Conservation (phyloP, 306 rosid species). For the Gastrolobium villosum region DNA sequence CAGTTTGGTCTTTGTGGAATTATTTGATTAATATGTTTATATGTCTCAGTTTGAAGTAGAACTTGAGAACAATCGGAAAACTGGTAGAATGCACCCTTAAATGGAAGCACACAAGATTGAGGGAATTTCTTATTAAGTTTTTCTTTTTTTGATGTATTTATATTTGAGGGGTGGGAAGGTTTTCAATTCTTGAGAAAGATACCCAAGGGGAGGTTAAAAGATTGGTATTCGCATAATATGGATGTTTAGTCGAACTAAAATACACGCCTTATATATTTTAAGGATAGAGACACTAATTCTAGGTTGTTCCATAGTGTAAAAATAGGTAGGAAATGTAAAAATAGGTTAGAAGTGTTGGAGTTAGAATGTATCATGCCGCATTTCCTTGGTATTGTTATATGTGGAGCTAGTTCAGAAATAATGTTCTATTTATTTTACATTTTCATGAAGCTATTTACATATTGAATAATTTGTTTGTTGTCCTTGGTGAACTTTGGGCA, state of each 20-base stretch:
- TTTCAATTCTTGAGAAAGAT: background rate
- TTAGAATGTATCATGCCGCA: background rate
- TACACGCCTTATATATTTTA: background rate
- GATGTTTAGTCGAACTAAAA: background rate
- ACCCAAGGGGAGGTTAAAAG: background rate
- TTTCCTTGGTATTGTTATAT: background rate
- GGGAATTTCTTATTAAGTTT: background rate
- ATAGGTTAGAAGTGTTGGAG: background rate
- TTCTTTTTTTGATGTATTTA: too few relatives aligned
- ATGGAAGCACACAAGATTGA: background rate
- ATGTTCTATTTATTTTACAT: background rate
- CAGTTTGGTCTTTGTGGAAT: background rate
- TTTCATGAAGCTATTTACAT: background rate
- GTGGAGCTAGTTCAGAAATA: slow-evolving; percentile 1
- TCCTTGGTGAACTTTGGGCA: background rate
- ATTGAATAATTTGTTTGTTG: background rate
- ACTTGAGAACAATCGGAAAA: background rate
- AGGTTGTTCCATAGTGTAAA: background rate
- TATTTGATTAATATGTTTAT: background rate
- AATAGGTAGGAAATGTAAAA: background rate
- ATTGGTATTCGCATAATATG: background rate
- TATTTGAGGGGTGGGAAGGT: background rate
- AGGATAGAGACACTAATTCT: background rate
- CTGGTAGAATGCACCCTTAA: background rate
- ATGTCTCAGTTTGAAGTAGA: background rate